Base-by-base conservation (phyloP, 768 basidiomycete species). In the Phaffia tasmanica region DNA sequence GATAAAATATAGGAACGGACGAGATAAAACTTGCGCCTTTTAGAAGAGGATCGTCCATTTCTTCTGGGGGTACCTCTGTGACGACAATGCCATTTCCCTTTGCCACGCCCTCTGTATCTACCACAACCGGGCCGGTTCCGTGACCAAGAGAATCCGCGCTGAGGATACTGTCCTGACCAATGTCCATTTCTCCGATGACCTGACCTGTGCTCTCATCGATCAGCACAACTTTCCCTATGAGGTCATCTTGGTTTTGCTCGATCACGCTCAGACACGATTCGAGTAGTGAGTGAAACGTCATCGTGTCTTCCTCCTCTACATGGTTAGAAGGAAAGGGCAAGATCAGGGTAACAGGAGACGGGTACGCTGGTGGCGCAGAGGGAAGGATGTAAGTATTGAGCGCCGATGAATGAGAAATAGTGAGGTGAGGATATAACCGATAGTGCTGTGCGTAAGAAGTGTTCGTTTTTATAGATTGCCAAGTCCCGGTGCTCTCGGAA, bases 11-110 rank as follows among this genome's bases (percentile, higher is more conserved):
- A 16, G 23, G 49, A 15, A 67, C 66, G 42, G 5, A 67, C 66
- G 60, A 55, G 1, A 67, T 4, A 16, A 35, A 32, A 14, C 57
- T n/a, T 6, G 67, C 67, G 23, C 67, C 63, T 30, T 47, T 59
- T 11, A 69, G 58, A 30, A 69, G 2, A 62, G 62, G 64, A 32
- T 69, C 67, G 61, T 69, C 67, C 50, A 54, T 47, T 49, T 69
- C 67, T 5, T 48, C 62, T 25, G 50, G 9, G 0, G 67, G 67
- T 7, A 69, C 63, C 51, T 59, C 67, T 5, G 67, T 69, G n/a
- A 69, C 67, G 15, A 47, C 51, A 32, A 69, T 49, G 23, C 61
- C 60, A 1, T 48, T 49, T 27, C 61, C 7, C 15, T 19, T 46
- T 16, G 9, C 48, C 11, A 9, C 15, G 53, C 23, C 53, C 9